These are phyloP conservation scores for Agrostemma githago DNA, from an alignment of 148 eudicot genomes.

Conservation along the genomic window DNA sequence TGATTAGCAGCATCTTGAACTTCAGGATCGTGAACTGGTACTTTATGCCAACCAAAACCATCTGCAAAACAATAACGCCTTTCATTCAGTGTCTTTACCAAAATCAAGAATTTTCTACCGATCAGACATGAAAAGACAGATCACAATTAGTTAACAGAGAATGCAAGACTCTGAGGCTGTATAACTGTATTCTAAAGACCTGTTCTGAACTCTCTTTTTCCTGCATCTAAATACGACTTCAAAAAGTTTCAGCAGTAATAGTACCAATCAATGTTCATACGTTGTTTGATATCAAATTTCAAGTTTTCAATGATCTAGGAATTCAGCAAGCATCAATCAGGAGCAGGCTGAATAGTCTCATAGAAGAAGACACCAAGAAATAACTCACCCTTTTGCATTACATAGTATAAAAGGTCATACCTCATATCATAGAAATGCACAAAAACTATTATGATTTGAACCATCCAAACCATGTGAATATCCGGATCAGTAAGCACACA, in stretches of 20 bases:
- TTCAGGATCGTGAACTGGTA: slow-evolving; percentile 38
- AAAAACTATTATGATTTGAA: background rate
- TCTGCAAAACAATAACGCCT: slow-evolving; percentile 27
- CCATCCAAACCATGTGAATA: background rate
- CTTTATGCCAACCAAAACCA: slow-evolving; percentile 32
- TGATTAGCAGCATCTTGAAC: slow-evolving; percentile 45
- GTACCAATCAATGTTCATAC: background rate
- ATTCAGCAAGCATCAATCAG: background rate
- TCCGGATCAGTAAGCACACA: background rate
- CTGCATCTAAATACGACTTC: background rate
- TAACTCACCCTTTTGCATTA: too few species aligned
- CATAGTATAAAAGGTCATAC: background rate
- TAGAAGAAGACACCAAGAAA: too few species aligned
- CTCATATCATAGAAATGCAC: background rate
- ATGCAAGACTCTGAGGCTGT: background rate
- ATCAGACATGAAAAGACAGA: background rate
- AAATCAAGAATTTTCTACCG: background rate
- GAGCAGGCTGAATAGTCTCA: background rate
- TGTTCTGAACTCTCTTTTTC: background rate
- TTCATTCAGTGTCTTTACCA: background rate
- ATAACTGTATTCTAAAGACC: background rate
- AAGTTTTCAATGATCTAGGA: background rate
- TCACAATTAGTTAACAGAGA: background rate
- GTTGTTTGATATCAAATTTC: background rate
- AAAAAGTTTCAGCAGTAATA: background rate